Conservation (phyloP, 164 flowering plant species). For the Magnolia kwangsiensis region DNA sequence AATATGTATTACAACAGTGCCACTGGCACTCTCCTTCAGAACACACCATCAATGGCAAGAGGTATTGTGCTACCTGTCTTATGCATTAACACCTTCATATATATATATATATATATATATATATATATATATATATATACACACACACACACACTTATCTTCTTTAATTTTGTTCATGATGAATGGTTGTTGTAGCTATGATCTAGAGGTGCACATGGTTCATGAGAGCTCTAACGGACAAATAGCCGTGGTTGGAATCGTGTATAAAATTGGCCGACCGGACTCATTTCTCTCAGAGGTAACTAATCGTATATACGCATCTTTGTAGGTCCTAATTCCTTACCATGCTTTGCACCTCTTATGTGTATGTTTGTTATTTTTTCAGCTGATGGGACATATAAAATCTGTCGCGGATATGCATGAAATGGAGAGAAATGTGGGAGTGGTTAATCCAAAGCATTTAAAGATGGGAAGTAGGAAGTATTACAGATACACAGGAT, state of each 20-base stretch:
- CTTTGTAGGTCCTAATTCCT: background rate
- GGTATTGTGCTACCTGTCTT: conserved; percentile 18
- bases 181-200: conserved; percentile 6
- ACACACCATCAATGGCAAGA: conserved; percentile 44
- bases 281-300: conserved; percentile 58
- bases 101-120: too few relatives aligned
- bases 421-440: conserved; percentile 26
- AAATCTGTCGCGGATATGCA: conserved; percentile 7
- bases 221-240: conserved; percentile 34
- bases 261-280: conserved; percentile 47
- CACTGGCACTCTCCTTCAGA: conserved; percentile 72
- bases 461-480: conserved; percentile 44
- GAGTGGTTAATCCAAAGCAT: conserved; percentile 44
- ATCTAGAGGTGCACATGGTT: conserved; percentile 57
- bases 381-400: conserved; percentile 36
- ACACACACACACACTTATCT: background rate
- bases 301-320: background rate
- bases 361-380: background rate
- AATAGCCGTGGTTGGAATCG: conserved; percentile 48
- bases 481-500: conserved; percentile 64
- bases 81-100: background rate
- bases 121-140: background rate
- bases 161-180: background rate
- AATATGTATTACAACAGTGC: conserved; percentile 32
- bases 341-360: background rate